Conservation (phyloP, 306 rosid genomes). For the Amphicarpaea edgeworthii region DNA sequence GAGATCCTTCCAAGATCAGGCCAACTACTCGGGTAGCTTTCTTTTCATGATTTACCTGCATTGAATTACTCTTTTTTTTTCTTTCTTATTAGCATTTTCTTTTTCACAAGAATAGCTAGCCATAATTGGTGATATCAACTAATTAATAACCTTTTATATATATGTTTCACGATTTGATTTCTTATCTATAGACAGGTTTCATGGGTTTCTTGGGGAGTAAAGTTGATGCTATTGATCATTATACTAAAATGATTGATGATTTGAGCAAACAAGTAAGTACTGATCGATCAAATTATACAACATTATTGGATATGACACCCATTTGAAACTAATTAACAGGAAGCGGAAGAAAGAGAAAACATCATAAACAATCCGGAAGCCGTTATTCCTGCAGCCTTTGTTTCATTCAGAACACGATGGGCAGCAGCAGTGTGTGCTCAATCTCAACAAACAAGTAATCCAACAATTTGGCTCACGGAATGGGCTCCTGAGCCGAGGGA, state of each 20-base stretch:
- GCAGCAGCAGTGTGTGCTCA: conserved; percentile 97
- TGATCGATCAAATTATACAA: conserved; percentile 17
- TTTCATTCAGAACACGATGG: conserved; percentile 89
- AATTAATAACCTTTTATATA: conserved; percentile 40
- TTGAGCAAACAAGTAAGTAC: conserved; percentile 66
- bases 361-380: conserved; percentile 67
- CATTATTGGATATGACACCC: too few relatives aligned
- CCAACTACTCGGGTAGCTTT: conserved; percentile 84
- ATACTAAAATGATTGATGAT: conserved; percentile 55
- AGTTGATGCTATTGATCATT: conserved; percentile 79
- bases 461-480: conserved; percentile 90
- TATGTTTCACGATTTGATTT: conserved; percentile 54
- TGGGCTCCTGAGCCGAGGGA: conserved; percentile 98
- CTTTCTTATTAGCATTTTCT: conserved; percentile 27
- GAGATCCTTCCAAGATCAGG: conserved; percentile 59
- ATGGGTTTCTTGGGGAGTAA: conserved; percentile 68
- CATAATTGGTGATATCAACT: conserved; percentile 28
- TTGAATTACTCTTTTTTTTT: not conserved
- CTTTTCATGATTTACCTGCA: conserved; percentile 39
- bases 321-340: too few relatives aligned
- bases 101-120: conserved; percentile 32
- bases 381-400: conserved; percentile 89
- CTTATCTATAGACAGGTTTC: conserved; percentile 78
- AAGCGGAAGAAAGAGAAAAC: conserved; percentile 74
- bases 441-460: conserved; percentile 84